Percentiles rank a stretch among this genome's conserved stretches.
Conservation (phyloP, 805 yeast species). For the Middelhovenomyces tepae region DNA sequence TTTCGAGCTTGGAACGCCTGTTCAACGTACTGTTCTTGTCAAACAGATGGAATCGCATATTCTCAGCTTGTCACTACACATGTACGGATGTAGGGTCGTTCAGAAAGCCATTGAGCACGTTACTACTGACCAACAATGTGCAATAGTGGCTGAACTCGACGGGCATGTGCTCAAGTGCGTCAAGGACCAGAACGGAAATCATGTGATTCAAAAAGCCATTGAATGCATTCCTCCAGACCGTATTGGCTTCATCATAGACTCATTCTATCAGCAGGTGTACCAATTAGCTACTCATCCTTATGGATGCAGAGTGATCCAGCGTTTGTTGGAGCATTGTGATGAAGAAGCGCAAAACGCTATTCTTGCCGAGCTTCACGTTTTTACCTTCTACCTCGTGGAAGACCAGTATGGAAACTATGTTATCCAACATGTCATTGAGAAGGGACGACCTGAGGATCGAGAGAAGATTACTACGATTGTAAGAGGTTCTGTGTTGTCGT, state of each 20-base stretch:
- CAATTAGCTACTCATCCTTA: slow-evolving; percentile 91
- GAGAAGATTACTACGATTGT: slow-evolving; percentile 59
- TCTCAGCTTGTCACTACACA: slow-evolving; percentile 71
- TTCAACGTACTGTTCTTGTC: slow-evolving; percentile 61
- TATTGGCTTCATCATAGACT: slow-evolving; percentile 62
- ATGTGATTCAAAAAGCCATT: slow-evolving; percentile 91
- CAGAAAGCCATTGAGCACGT: slow-evolving; percentile 84
- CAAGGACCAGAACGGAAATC: slow-evolving; percentile 96
- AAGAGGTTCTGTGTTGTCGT: slow-evolving; percentile 59
- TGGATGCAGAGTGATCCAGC: slow-evolving; percentile 95
- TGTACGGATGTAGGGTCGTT: slow-evolving; percentile 97
- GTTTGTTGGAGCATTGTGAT: slow-evolving; percentile 74
- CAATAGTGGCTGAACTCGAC: slow-evolving; percentile 61
- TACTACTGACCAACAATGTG: slow-evolving; percentile 52
- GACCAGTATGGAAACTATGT: slow-evolving; percentile 98
- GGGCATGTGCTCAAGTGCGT: slow-evolving; percentile 57
- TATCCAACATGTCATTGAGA: slow-evolving; percentile 87
- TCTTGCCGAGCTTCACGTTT: slow-evolving; percentile 61
- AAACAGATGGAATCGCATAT: slow-evolving; percentile 68
- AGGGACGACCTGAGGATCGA: slow-evolving; percentile 54
- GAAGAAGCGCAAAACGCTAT: slow-evolving; percentile 57
- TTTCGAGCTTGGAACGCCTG: slow-evolving; percentile 69
- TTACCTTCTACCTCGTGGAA: slow-evolving; percentile 68
- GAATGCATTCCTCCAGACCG: slow-evolving; percentile 70
- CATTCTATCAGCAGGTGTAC: slow-evolving; percentile 55